A percentile compares a stretch with the other conserved stretches of the same genome.
Evolutionary conservation across 129 eudicot species (phyloP).

Genomic region (Chrysanthemum makinoi): DNA sequence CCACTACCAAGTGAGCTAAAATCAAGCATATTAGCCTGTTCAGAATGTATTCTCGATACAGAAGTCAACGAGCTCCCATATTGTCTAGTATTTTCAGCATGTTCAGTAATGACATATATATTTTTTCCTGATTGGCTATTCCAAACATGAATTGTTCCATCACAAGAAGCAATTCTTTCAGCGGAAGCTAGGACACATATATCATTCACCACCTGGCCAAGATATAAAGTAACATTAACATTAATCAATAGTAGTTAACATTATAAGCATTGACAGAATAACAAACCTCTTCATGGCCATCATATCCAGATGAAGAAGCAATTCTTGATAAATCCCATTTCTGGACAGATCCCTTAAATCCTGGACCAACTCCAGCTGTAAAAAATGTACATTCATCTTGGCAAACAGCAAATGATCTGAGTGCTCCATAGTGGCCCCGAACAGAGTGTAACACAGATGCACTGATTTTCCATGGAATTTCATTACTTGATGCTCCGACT

Average conservation of each 20-base stretch:
- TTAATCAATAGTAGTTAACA: not conserved
- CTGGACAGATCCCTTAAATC: slow-evolving; percentile 94
- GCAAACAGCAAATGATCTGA: slow-evolving; percentile 79
- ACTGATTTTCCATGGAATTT: slow-evolving; percentile 92
- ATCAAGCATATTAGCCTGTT: slow-evolving; percentile 77
- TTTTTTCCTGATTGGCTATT: slow-evolving; percentile 75
- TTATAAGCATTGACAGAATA: not conserved
- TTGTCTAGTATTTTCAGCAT: slow-evolving; percentile 42
- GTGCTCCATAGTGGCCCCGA: slow-evolving; percentile 91
- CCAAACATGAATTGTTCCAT: slow-evolving; percentile 96
- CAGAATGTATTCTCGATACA: slow-evolving; percentile 49
- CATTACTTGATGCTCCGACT: slow-evolving; percentile 73
- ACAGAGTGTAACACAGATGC: slow-evolving; percentile 82
- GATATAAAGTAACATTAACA: slow-evolving; percentile 12
- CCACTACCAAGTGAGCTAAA: slow-evolving; percentile 71
- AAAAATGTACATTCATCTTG: slow-evolving; percentile 71
- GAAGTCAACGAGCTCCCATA: slow-evolving; percentile 40
- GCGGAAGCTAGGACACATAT: slow-evolving; percentile 57
- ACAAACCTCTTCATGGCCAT: slow-evolving; percentile 96
- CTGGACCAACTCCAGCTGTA: slow-evolving; percentile 97
- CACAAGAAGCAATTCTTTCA: slow-evolving; percentile 92
- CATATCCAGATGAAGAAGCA: slow-evolving; percentile 62
- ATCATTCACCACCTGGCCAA: slow-evolving; percentile 89
- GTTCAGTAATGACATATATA: slow-evolving; percentile 71
- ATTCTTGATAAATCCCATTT: slow-evolving; percentile 81